Percentiles rank a stretch among this genome's conserved stretches.
These are phyloP conservation scores for Tricholoma furcatifolium DNA, from an alignment of 768 basidiomycete genomes.

Conservation along the genomic window DNA sequence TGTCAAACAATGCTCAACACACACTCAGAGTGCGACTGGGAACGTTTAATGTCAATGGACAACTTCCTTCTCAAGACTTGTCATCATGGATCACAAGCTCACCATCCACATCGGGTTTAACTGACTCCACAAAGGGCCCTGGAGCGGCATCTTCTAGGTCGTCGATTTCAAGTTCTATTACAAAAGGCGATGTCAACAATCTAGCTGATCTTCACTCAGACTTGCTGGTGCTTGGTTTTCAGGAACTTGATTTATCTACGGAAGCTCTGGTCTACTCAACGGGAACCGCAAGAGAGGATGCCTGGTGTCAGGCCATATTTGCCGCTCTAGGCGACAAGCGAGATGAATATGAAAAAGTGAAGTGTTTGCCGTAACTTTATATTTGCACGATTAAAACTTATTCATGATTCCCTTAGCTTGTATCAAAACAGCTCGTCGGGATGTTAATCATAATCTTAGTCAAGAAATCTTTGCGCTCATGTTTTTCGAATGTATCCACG, in stretches of 20 bases:
- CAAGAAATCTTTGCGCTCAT: conserved; percentile 46
- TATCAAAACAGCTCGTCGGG: conserved; percentile 78
- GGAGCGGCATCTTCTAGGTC: not conserved
- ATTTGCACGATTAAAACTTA: not conserved
- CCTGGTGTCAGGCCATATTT: conserved; percentile 66
- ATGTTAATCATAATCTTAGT: conserved; percentile 74
- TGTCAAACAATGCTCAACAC: conserved; percentile 29
- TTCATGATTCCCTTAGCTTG: not conserved
- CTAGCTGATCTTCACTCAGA: conserved; percentile 51
- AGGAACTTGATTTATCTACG: conserved; percentile 77
- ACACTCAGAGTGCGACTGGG: conserved; percentile 59
- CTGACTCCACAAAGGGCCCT: conserved; percentile 27
- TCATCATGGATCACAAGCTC: conserved; percentile 57
- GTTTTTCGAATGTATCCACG: conserved; percentile 54
- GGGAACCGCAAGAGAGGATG: conserved; percentile 62
- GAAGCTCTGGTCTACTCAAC: conserved; percentile 76
- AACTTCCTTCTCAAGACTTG: conserved; percentile 69
- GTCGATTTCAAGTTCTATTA: not conserved
- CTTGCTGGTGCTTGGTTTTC: conserved; percentile 73
- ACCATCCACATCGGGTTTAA: conserved; percentile 1
- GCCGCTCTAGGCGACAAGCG: conserved; percentile 71
- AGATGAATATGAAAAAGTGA: conserved; percentile 65
- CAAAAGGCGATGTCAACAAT: not conserved
- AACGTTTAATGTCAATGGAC: conserved; percentile 86
- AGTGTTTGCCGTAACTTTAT: not conserved